phyloP scores from a whole-genome alignment of 176 grass and related monocot species.

The Oryza punctata region DNA sequence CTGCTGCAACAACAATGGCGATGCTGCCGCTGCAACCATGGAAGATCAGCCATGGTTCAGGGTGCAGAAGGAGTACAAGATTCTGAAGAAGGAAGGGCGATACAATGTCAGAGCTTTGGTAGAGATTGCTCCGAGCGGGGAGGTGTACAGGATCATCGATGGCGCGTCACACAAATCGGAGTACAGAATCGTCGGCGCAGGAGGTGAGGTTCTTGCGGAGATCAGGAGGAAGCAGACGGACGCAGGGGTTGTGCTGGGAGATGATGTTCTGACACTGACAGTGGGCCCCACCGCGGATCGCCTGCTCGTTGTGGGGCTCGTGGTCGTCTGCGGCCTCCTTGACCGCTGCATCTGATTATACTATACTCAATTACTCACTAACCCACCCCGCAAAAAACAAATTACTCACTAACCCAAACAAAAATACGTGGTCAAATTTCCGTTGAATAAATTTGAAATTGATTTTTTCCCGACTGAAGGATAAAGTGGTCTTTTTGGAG shows the following conservation, averaged over 20 bases:
- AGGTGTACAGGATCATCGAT: constrained; percentile 36
- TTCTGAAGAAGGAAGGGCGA: constrained; percentile 37
- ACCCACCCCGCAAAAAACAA: too few relatives aligned
- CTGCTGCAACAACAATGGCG: neutral
- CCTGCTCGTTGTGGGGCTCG: constrained; percentile 58
- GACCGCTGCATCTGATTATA: constrained; percentile 26
- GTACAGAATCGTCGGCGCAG: constrained; percentile 37
- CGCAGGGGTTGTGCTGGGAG: constrained; percentile 55
- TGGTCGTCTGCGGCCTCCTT: constrained; percentile 66
- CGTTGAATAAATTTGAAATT: too few relatives aligned
- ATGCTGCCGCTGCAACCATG: neutral
- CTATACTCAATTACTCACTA: too few relatives aligned
- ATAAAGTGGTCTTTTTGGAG: too few relatives aligned
- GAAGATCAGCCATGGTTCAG: constrained; percentile 63
- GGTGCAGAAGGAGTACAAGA: constrained; percentile 29
- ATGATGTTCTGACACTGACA: constrained; percentile 67
- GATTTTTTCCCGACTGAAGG: too few relatives aligned
- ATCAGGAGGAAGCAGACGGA: constrained; percentile 58
- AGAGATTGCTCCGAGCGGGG: constrained; percentile 5
- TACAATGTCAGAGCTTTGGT: constrained; percentile 1
- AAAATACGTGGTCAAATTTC: too few relatives aligned
- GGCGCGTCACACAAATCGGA: constrained; percentile 35
- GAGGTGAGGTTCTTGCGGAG: constrained; percentile 20
- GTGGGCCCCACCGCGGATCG: constrained; percentile 43
- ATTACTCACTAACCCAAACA: too few relatives aligned